Conservation (phyloP, 108 stramenopile species). For the Epithemia pelagica region DNA sequence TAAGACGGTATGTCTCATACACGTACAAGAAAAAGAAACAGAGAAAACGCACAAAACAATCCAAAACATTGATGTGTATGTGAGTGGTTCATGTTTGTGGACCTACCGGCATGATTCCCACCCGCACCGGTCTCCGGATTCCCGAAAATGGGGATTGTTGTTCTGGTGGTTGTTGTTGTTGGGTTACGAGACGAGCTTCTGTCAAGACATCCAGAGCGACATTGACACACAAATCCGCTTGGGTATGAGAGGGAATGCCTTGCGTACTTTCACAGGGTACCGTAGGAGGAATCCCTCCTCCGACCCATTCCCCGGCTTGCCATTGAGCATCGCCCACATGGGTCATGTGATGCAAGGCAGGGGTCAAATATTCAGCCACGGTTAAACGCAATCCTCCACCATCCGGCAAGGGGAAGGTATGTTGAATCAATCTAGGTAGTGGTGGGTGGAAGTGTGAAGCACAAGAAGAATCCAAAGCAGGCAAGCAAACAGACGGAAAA, state of each 20-base stretch:
- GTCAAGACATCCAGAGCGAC: constrained; percentile 69
- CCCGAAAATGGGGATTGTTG: too few species aligned
- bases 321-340: constrained; percentile 54
- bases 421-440: constrained; percentile 50
- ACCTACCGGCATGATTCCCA: not conserved
- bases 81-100: too few species aligned
- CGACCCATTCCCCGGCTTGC: constrained; percentile 34
- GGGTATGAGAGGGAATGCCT: constrained; percentile 68
- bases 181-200: constrained; percentile 17
- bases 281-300: constrained; percentile 67
- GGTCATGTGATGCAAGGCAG: constrained; percentile 68
- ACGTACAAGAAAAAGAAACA: too few species aligned
- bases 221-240: constrained; percentile 77
- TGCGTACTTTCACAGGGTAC: constrained; percentile 56
- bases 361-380: constrained; percentile 79
- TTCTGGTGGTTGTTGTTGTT: too few species aligned
- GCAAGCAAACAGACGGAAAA: not conserved
- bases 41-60: too few species aligned
- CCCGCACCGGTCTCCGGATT: not conserved
- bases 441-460: not conserved
- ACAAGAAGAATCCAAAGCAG: not conserved
- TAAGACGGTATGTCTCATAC: too few species aligned
- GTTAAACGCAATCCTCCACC: constrained; percentile 79
- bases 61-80: too few species aligned
- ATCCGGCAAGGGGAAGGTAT: constrained; percentile 87